A percentile compares a stretch with the other conserved stretches of the same genome.
Evolutionary conservation across 2,329 filamentous ascomycete species (phyloP).

Genomic region (Pestalotiopsis sp.): DNA sequence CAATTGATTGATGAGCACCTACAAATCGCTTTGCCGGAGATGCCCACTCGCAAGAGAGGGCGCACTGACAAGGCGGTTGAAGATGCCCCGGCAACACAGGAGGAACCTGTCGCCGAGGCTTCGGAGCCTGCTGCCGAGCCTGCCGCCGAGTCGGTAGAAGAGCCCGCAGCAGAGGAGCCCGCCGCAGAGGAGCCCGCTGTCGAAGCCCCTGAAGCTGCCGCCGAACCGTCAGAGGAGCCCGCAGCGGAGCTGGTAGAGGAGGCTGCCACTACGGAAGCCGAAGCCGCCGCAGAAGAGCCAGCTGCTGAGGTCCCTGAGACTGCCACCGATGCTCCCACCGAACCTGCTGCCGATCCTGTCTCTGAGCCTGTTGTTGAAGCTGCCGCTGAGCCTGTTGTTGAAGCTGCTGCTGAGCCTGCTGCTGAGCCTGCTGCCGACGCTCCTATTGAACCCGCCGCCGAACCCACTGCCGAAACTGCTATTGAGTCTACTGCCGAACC

Average conservation of each 20-base stretch:
- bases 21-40: conserved; percentile 31
- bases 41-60: conserved; percentile 25
- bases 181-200: background rate
- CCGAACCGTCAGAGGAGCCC: background rate
- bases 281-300: background rate
- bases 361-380: too few relatives aligned
- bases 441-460: too few relatives aligned
- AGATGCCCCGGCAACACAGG: background rate
- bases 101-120: background rate
- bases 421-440: background rate
- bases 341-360: too few relatives aligned
- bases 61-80: background rate
- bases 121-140: background rate
- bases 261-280: background rate
- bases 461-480: background rate
- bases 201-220: background rate
- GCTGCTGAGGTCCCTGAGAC: background rate
- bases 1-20: conserved; percentile 45
- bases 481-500: background rate
- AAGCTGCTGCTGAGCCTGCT: background rate
- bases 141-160: background rate
- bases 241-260: background rate
- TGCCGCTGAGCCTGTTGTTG: too few relatives aligned
- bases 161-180: background rate
- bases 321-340: too few relatives aligned